phyloP scores from a whole-genome alignment of 2,329 filamentous ascomycete species.

The Ophiocordyceps australis region DNA sequence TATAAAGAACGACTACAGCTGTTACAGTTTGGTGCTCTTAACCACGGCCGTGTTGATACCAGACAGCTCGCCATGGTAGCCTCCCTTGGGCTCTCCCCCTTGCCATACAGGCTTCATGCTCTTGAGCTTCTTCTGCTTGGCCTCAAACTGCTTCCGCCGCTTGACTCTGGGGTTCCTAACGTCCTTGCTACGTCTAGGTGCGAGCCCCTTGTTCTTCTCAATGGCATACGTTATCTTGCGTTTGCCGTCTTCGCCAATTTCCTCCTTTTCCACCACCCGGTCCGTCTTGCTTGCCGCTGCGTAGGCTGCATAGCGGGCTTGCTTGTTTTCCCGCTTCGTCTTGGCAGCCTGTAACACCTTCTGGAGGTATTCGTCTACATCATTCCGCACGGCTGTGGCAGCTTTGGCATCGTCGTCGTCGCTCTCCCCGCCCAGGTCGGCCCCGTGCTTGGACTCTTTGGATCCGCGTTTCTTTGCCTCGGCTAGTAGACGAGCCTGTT shows the following conservation, averaged over 20 bases:
- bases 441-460: slow-evolving; percentile 40
- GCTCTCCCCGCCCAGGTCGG: slow-evolving; percentile 49
- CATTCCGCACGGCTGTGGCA: slow-evolving; percentile 31
- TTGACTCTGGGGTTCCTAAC: slow-evolving; percentile 90
- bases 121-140: slow-evolving; percentile 92
- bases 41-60: slow-evolving; percentile 91
- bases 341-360: slow-evolving; percentile 55
- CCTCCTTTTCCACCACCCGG: slow-evolving; percentile 45
- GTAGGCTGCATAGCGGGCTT: slow-evolving; percentile 33
- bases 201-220: slow-evolving; percentile 92
- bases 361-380: slow-evolving; percentile 73
- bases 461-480: slow-evolving; percentile 73
- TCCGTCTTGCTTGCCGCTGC: slow-evolving; percentile 45
- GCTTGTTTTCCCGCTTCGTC: slow-evolving; percentile 59
- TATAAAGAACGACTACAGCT: too few species aligned
- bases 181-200: slow-evolving; percentile 82
- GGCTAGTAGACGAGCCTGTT: slow-evolving; percentile 71
- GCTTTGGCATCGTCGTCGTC: slow-evolving; percentile 45
- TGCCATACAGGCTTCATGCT: slow-evolving; percentile 77
- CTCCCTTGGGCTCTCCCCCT: slow-evolving; percentile 65
- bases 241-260: slow-evolving; percentile 69
- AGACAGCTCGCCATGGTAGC: slow-evolving; percentile 80
- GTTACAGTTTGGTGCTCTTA: slow-evolving; percentile 79
- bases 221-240: slow-evolving; percentile 86
- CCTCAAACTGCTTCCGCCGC: slow-evolving; percentile 92